These are phyloP conservation scores for Aspergillus sojae DNA, from an alignment of 2,329 filamentous ascomycete genomes.

Conservation along the genomic window DNA sequence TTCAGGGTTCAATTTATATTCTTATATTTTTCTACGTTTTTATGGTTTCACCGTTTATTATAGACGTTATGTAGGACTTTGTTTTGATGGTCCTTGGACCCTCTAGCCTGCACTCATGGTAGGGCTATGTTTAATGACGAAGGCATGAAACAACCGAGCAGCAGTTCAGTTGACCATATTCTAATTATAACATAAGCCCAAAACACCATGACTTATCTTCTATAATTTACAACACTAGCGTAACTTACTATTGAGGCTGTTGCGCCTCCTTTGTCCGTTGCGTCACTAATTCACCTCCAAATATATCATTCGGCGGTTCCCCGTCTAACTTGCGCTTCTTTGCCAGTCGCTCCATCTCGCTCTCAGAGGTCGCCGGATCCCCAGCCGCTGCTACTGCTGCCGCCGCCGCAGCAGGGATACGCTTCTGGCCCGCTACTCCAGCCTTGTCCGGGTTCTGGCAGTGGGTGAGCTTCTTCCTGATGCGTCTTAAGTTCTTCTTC, in stretches of 20 bases:
- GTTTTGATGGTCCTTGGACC: background rate
- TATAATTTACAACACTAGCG: background rate
- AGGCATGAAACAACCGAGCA: background rate
- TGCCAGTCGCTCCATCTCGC: constrained; percentile 39
- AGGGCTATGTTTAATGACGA: background rate
- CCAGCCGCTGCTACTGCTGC: constrained; percentile 21
- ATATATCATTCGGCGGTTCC: constrained; percentile 34
- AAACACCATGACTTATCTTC: background rate
- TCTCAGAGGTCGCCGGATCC: constrained; percentile 35
- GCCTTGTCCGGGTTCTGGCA: constrained; percentile 54
- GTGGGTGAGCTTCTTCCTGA: constrained; percentile 53
- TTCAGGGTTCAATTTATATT: constrained; percentile 23
- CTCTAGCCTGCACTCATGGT: background rate
- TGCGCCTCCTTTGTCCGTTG: constrained; percentile 33
- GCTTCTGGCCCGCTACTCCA: constrained; percentile 47
- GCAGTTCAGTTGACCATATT: background rate
- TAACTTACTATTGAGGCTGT: background rate
- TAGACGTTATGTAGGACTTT: constrained; percentile 6
- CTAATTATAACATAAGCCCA: background rate
- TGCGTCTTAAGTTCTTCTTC: constrained; percentile 47
- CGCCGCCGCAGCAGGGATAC: constrained; percentile 38
- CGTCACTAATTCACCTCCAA: constrained; percentile 41
- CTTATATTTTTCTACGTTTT: constrained; percentile 1
- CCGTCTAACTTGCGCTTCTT: constrained; percentile 45
- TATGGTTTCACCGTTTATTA: constrained; percentile 5